These are phyloP conservation scores for Sordariomycetes sp. DNA, from an alignment of 2,329 filamentous ascomycete genomes.

Conservation along the genomic window DNA sequence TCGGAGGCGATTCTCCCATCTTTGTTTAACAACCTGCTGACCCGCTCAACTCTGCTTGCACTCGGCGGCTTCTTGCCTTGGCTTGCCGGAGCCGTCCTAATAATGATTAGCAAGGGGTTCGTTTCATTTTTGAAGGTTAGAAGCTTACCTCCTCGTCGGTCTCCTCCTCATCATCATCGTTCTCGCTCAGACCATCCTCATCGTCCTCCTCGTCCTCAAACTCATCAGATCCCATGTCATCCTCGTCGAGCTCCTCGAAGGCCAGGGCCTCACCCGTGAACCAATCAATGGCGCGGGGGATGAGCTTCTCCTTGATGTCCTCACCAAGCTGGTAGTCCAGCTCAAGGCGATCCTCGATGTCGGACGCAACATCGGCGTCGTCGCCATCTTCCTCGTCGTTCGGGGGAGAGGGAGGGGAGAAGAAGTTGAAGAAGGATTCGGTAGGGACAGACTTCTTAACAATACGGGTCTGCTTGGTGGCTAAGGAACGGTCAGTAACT, in stretches of 20 bases:
- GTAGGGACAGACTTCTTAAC: slow-evolving; percentile 99
- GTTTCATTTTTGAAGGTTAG: not conserved
- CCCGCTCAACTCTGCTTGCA: slow-evolving; percentile 85
- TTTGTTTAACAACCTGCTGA: not conserved
- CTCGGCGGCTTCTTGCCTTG: slow-evolving; percentile 88
- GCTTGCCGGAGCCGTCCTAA: slow-evolving; percentile 79
- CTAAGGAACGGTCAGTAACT: slow-evolving; percentile 34
- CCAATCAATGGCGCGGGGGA: slow-evolving; percentile 97
- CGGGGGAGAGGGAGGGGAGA: slow-evolving; percentile 86
- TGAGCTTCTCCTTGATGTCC: slow-evolving; percentile 99
- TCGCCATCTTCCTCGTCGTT: slow-evolving; percentile 59
- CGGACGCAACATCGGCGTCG: slow-evolving; percentile 69
- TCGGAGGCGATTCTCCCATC: not conserved
- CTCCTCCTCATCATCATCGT: slow-evolving; percentile 76
- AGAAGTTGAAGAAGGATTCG: slow-evolving; percentile 99
- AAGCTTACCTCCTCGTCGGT: slow-evolving; percentile 65
- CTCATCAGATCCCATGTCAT: slow-evolving; percentile 74
- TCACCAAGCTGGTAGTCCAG: slow-evolving; percentile 98
- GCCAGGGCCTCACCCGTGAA: slow-evolving; percentile 97
- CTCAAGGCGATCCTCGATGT: slow-evolving; percentile 96
- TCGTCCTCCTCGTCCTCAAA: slow-evolving; percentile 90
- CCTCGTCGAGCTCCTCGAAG: slow-evolving; percentile 82
- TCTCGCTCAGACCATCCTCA: slow-evolving; percentile 77
- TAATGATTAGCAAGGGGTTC: slow-evolving; percentile 4
- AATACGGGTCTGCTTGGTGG: slow-evolving; percentile 97